phyloP scores from a whole-genome alignment of 2,329 filamentous ascomycete species.

The Sporothrix phasma region DNA sequence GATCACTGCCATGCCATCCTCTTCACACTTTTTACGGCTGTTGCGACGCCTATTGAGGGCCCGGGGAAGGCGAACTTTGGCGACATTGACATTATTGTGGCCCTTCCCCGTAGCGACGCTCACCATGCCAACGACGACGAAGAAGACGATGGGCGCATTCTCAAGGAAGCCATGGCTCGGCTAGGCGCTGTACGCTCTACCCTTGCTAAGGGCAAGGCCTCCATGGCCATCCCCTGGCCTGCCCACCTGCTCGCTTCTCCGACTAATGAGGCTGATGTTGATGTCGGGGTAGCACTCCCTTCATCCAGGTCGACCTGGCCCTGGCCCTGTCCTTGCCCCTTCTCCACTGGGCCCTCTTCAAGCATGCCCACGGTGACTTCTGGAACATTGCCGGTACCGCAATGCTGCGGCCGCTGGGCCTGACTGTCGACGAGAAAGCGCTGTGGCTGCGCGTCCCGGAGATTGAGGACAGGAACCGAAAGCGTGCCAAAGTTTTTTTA shows the following conservation, averaged over 20 bases:
- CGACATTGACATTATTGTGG: slow-evolving; percentile 63
- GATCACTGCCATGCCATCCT: slow-evolving; percentile 37
- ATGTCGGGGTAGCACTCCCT: background rate
- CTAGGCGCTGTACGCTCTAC: slow-evolving; percentile 36
- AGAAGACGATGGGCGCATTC: background rate
- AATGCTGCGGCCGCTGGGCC: slow-evolving; percentile 54
- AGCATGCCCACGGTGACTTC: slow-evolving; percentile 60
- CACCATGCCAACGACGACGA: background rate
- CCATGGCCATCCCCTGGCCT: slow-evolving; percentile 50
- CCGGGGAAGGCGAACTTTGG: slow-evolving; percentile 59
- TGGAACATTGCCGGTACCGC: slow-evolving; percentile 55
- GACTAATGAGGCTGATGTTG: background rate
- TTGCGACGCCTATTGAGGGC: slow-evolving; percentile 55
- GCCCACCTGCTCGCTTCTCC: slow-evolving; percentile 12
- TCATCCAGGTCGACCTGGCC: slow-evolving; percentile 60
- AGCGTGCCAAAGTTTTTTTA: slow-evolving; percentile 49
- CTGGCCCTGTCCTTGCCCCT: slow-evolving; percentile 34
- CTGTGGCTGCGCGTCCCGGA: slow-evolving; percentile 58
- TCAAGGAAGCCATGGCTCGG: background rate
- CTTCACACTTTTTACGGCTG: slow-evolving; percentile 40
- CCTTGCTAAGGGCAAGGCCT: slow-evolving; percentile 25
- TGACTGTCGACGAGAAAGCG: slow-evolving; percentile 54
- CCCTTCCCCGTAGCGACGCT: slow-evolving; percentile 15
- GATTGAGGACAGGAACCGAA: slow-evolving; percentile 50
- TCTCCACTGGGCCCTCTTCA: slow-evolving; percentile 57